Conservation (phyloP, 768 basidiomycete genomes). For the Tulasnella sp. region DNA sequence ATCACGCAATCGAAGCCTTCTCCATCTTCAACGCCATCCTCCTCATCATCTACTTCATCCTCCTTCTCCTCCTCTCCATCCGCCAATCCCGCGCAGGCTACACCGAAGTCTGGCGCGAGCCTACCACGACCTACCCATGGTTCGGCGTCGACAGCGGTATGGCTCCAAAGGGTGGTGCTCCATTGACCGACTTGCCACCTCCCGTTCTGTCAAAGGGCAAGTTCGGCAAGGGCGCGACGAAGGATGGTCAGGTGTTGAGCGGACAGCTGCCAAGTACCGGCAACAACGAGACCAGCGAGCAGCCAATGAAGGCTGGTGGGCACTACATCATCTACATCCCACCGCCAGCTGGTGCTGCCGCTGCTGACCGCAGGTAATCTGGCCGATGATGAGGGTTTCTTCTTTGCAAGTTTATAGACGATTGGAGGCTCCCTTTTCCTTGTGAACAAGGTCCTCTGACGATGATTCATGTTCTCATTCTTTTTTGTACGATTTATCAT, state of each 20-base stretch:
- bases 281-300: not conserved
- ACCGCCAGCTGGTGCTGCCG: constrained; percentile 1
- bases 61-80: constrained; percentile 40
- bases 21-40: constrained; percentile 69
- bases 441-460: not conserved
- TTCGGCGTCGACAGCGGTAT: constrained; percentile 34
- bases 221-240: not conserved
- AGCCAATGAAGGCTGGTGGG: constrained; percentile 17
- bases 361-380: not conserved
- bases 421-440: not conserved
- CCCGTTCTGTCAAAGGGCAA: constrained; percentile 13
- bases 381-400: not conserved
- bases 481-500: not conserved
- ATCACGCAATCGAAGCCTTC: constrained; percentile 72
- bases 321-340: constrained; percentile 22
- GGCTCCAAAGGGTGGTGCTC: constrained; percentile 24
- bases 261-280: not conserved
- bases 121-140: constrained; percentile 67
- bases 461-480: not conserved
- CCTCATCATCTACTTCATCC: constrained; percentile 42
- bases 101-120: constrained; percentile 55
- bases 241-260: not conserved
- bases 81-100: constrained; percentile 39
- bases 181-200: constrained; percentile 7
- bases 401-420: not conserved